phyloP scores from a whole-genome alignment of 2,329 filamentous ascomycete species.

The Aspergillus sp. region DNA sequence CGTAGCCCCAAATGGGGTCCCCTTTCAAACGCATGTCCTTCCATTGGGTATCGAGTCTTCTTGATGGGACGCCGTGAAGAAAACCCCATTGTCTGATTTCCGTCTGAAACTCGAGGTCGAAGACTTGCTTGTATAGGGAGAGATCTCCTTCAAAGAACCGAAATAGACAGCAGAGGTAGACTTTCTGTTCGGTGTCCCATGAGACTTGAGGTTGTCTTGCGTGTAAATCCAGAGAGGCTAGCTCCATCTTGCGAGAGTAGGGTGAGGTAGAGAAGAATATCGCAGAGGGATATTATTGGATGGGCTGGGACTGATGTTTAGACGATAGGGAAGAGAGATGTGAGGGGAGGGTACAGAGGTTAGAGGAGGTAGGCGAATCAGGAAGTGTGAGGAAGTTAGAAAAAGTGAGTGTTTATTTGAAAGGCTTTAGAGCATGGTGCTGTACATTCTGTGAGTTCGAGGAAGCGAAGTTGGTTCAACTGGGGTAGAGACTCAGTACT shows the following conservation, averaged over 20 bases:
- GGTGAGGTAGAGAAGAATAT: neutral
- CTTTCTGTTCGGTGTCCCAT: constrained; percentile 18
- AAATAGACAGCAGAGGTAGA: constrained; percentile 25
- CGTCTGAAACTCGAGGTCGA: constrained; percentile 24
- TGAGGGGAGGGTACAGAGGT: neutral
- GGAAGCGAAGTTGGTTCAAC: too few relatives aligned
- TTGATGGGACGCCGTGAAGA: constrained; percentile 2
- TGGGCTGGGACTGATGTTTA: neutral
- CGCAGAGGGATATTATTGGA: neutral
- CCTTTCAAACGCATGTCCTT: constrained; percentile 14
- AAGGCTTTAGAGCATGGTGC: too few relatives aligned
- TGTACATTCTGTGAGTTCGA: too few relatives aligned
- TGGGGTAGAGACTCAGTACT: too few relatives aligned
- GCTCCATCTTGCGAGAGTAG: constrained; percentile 1
- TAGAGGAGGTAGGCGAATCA: neutral
- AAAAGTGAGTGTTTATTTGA: too few relatives aligned
- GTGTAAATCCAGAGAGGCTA: neutral
- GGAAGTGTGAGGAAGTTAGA: too few relatives aligned
- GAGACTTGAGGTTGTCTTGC: constrained; percentile 2
- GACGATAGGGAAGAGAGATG: neutral
- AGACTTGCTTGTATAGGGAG: constrained; percentile 18
- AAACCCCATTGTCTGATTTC: constrained; percentile 23
- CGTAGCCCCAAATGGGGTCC: constrained; percentile 22
- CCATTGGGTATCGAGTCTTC: constrained; percentile 22
- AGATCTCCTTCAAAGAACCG: constrained; percentile 20